A percentile compares a stretch with the other conserved stretches of the same genome.
phyloP scores from a whole-genome alignment of 768 basidiomycete genomes.

The Wakefieldia striispora region DNA sequence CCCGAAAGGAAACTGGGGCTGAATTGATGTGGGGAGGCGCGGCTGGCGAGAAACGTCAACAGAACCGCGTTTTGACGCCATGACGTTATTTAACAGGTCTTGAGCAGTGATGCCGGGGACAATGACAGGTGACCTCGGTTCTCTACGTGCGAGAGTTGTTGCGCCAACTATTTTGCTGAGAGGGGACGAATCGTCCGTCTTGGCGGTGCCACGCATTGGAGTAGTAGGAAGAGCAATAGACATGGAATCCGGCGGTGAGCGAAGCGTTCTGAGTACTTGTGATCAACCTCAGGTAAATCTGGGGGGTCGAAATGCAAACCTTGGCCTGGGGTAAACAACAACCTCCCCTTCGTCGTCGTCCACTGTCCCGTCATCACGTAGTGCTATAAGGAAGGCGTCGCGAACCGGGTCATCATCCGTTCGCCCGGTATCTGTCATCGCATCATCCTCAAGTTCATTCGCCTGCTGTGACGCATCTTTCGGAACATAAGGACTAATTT shows the following conservation, averaged over 20 bases:
- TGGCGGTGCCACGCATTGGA: constrained; percentile 8
- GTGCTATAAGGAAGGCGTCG: constrained; percentile 56
- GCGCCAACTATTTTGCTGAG: constrained; percentile 1
- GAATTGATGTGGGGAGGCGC: constrained; percentile 23
- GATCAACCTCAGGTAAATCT: constrained; percentile 6
- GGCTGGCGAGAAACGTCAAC: constrained; percentile 17
- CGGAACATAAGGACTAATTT: constrained; percentile 9
- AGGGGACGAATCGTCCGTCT: constrained; percentile 1
- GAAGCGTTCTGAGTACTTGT: constrained; percentile 12
- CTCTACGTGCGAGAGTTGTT: constrained; percentile 22
- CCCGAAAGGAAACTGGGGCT: constrained; percentile 51
- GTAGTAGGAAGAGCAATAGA: constrained; percentile 19
- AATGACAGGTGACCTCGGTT: constrained; percentile 24
- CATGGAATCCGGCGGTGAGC: constrained; percentile 15
- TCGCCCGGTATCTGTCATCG: constrained; percentile 63
- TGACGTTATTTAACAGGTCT: constrained; percentile 56
- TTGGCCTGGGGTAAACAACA: constrained; percentile 68
- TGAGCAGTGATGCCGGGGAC: constrained; percentile 54
- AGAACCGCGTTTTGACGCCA: constrained; percentile 19
- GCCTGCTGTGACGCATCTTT: not conserved
- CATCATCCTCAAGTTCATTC: constrained; percentile 50
- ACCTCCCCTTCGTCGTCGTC: constrained; percentile 61
- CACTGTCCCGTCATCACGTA: constrained; percentile 33
- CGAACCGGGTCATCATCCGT: constrained; percentile 77
- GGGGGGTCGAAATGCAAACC: constrained; percentile 35